Percentiles rank a stretch among this genome's conserved stretches.
Evolutionary conservation across 2,329 filamentous ascomycete genomes (phyloP).

Genomic region (Helminthosporium solani): DNA sequence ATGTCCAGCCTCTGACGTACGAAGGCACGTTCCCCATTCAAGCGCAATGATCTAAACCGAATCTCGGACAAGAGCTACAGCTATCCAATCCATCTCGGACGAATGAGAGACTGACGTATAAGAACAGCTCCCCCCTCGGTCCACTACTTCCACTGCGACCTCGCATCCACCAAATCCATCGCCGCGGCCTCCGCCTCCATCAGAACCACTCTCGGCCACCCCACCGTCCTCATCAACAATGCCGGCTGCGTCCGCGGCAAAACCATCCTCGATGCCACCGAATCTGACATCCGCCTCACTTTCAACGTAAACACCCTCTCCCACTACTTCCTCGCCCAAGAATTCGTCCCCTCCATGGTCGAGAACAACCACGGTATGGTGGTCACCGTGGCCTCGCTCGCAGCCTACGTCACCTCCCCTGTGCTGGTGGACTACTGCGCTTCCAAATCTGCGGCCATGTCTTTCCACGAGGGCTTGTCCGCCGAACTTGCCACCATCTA

Average conservation of each 20-base stretch:
- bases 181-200: slow-evolving; percentile 55
- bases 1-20: slow-evolving; percentile 64
- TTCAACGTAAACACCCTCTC: slow-evolving; percentile 71
- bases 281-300: slow-evolving; percentile 63
- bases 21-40: slow-evolving; percentile 35
- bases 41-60: no score
- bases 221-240: slow-evolving; percentile 72
- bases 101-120: slow-evolving; percentile 2
- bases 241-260: slow-evolving; percentile 65
- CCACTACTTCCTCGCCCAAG: slow-evolving; percentile 65
- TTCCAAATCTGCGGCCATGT: slow-evolving; percentile 65
- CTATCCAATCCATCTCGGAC: no score
- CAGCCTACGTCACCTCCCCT: slow-evolving; percentile 61
- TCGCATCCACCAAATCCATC: slow-evolving; percentile 60
- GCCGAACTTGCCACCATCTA: slow-evolving; percentile 54
- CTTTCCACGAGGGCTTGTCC: slow-evolving; percentile 65
- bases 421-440: slow-evolving; percentile 68
- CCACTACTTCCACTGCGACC: slow-evolving; percentile 70
- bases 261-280: slow-evolving; percentile 59
- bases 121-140: slow-evolving; percentile 53
- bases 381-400: slow-evolving; percentile 67
- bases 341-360: slow-evolving; percentile 68
- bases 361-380: slow-evolving; percentile 68
- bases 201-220: slow-evolving; percentile 59
- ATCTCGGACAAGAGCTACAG: no score